Conservation (phyloP, 2,329 filamentous ascomycete species). For the Microcyclospora tardicrescens region DNA sequence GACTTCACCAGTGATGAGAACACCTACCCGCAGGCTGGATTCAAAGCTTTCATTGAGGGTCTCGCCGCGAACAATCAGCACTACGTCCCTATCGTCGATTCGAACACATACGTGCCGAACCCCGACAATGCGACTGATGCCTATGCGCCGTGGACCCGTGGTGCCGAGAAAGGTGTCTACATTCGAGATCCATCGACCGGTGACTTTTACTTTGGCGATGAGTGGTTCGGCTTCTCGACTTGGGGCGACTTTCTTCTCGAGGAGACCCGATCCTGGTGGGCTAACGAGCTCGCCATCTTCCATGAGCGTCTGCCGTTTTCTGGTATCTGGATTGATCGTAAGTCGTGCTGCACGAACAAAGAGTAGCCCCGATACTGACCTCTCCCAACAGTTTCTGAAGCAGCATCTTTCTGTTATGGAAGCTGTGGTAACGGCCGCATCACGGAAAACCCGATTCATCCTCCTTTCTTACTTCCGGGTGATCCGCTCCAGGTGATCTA, state of each 20-base stretch:
- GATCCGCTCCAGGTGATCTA: slow-evolving; percentile 15
- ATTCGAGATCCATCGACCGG: slow-evolving; percentile 43
- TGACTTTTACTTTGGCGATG: slow-evolving; percentile 20
- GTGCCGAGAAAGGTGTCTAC: slow-evolving; percentile 37
- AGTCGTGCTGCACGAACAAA: too few relatives aligned
- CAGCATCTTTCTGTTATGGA: slow-evolving; percentile 15
- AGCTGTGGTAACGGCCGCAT: slow-evolving; percentile 11
- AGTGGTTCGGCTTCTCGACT: slow-evolving; percentile 11
- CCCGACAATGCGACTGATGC: slow-evolving; percentile 50
- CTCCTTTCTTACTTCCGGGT: slow-evolving; percentile 15
- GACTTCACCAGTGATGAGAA: slow-evolving; percentile 44
- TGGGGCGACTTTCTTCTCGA: slow-evolving; percentile 14
- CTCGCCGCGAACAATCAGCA: slow-evolving; percentile 42
- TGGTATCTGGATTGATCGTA: slow-evolving; percentile 18
- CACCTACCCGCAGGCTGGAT: slow-evolving; percentile 43
- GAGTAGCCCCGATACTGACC: too few relatives aligned
- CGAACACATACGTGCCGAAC: slow-evolving; percentile 55
- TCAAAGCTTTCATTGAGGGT: slow-evolving; percentile 36
- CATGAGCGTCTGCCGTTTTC: slow-evolving; percentile 9
- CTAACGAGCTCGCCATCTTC: slow-evolving; percentile 10
- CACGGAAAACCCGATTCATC: slow-evolving; percentile 12
- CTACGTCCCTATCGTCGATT: slow-evolving; percentile 47
- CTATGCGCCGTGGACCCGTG: slow-evolving; percentile 38
- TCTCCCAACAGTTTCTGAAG: too few relatives aligned
- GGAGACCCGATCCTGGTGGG: slow-evolving; percentile 12